These are phyloP conservation scores for Drosera spatulata DNA, from an alignment of 179 eudicot species.

Conservation along the genomic window DNA sequence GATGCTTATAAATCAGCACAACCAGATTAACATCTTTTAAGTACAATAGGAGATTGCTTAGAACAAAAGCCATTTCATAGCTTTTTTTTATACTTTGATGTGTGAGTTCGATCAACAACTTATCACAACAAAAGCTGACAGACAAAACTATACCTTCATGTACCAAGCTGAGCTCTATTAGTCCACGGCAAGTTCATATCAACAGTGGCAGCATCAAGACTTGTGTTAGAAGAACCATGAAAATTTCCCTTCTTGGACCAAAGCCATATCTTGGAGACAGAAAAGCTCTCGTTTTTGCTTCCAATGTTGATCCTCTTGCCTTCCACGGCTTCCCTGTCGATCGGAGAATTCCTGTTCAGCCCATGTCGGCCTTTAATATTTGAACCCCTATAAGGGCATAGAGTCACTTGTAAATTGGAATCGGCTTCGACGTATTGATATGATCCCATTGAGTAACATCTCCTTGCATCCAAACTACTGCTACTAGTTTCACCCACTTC, in stretches of 20 bases:
- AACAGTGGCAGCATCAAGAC: background rate
- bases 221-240: constrained; percentile 7
- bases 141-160: too few relatives aligned
- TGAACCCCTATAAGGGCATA: constrained; percentile 1
- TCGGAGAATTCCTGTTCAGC: background rate
- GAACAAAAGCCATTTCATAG: too few relatives aligned
- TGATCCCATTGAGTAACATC: constrained; percentile 14
- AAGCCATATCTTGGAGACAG: constrained; percentile 13
- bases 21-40: too few relatives aligned
- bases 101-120: background rate
- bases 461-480: constrained; percentile 6
- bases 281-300: constrained; percentile 8
- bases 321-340: constrained; percentile 1
- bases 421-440: constrained; percentile 5
- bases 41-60: too few relatives aligned
- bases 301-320: constrained; percentile 3
- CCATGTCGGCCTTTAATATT: background rate
- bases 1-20: too few relatives aligned
- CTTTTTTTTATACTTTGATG: too few relatives aligned
- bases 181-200: constrained; percentile 5
- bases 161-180: background rate
- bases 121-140: background rate
- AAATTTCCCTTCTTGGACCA: constrained; percentile 9
- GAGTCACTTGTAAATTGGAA: constrained; percentile 4
- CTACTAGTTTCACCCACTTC: constrained; percentile 1